Conservation (phyloP, 208 protist species). For the Trypanosoma conorhini region DNA sequence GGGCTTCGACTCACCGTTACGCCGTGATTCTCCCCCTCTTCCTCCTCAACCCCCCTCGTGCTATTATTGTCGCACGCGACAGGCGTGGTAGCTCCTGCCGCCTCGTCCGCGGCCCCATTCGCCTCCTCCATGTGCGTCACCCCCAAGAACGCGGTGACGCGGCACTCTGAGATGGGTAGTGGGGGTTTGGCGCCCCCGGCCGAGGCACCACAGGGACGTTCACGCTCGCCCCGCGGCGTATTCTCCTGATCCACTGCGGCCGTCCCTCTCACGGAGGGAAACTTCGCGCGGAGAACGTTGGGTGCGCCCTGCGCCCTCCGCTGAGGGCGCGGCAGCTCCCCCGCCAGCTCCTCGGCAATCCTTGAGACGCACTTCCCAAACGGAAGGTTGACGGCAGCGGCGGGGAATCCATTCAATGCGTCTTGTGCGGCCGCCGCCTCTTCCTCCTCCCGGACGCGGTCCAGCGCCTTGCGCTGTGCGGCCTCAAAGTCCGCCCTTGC, state of each 20-base stretch:
- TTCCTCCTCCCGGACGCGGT: background rate
- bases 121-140: background rate
- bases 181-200: background rate
- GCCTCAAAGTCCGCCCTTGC: background rate
- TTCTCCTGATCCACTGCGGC: background rate
- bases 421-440: background rate
- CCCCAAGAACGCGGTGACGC: background rate
- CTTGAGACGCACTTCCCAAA: background rate
- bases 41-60: background rate
- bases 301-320: background rate
- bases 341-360: background rate
- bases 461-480: background rate
- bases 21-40: background rate
- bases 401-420: background rate
- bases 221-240: background rate
- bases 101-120: background rate
- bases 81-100: background rate
- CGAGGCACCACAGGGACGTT: background rate
- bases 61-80: background rate
- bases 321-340: background rate
- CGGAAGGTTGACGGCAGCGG: background rate
- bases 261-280: background rate
- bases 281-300: background rate
- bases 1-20: background rate
- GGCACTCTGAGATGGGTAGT: background rate